A percentile compares a stretch with the other conserved stretches of the same genome.
These are phyloP conservation scores for Exidia glandulosa DNA, from an alignment of 768 basidiomycete species.

Conservation along the genomic window DNA sequence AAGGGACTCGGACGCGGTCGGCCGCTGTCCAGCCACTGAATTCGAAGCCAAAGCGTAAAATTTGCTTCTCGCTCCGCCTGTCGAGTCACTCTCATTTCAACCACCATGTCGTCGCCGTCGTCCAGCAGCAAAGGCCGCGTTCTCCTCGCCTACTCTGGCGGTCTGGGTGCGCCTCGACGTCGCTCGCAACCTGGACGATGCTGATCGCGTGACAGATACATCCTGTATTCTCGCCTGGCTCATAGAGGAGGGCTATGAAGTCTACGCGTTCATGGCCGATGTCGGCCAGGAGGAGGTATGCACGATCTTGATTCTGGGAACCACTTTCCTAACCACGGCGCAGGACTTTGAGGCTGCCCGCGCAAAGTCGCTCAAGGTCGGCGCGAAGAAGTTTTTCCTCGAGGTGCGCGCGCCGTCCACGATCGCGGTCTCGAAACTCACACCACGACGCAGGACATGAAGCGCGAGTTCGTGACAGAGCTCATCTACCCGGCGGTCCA, in stretches of 20 bases:
- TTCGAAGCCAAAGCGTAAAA: not conserved
- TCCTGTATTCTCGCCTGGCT: slow-evolving; percentile 99
- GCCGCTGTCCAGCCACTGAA: not conserved
- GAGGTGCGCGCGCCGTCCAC: slow-evolving; percentile 37
- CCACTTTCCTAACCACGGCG: not conserved
- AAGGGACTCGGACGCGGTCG: not conserved
- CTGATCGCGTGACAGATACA: slow-evolving; percentile 51
- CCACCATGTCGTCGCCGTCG: slow-evolving; percentile 2
- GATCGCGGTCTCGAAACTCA: not conserved
- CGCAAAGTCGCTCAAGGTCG: slow-evolving; percentile 78
- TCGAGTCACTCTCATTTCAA: not conserved
- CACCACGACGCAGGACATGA: slow-evolving; percentile 56
- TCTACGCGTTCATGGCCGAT: slow-evolving; percentile 94
- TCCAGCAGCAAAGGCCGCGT: slow-evolving; percentile 58
- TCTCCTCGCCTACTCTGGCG: slow-evolving; percentile 95
- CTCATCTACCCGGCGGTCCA: slow-evolving; percentile 98
- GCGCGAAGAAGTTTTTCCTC: slow-evolving; percentile 93
- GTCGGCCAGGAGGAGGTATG: slow-evolving; percentile 82
- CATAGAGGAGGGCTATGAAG: slow-evolving; percentile 96
- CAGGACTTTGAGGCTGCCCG: slow-evolving; percentile 92
- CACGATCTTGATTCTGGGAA: not conserved
- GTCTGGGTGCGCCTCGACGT: slow-evolving; percentile 58
- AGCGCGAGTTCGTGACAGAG: slow-evolving; percentile 88
- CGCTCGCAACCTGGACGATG: not conserved
- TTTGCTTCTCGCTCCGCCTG: not conserved